A percentile compares a stretch with the other conserved stretches of the same genome.
phyloP scores from a whole-genome alignment of 2,329 filamentous ascomycete genomes.

The Aureobasidium sp. region DNA sequence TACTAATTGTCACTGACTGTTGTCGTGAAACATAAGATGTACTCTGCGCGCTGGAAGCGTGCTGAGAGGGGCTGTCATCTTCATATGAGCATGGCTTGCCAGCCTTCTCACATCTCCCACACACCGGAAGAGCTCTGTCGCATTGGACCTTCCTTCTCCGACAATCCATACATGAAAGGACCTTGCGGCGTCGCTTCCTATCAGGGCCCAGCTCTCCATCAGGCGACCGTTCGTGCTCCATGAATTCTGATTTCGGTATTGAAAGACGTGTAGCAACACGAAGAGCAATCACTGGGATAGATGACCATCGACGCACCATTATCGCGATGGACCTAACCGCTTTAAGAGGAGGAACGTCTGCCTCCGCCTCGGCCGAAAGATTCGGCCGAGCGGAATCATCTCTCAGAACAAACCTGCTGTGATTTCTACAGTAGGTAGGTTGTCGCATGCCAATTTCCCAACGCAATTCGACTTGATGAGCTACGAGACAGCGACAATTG shows the following conservation, averaged over 20 bases:
- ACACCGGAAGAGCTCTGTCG: slow-evolving; percentile 39
- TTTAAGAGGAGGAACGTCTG: not conserved
- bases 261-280: not conserved
- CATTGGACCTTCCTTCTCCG: slow-evolving; percentile 42
- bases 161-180: slow-evolving; percentile 41
- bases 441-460: not conserved
- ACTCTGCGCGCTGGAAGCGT: not conserved
- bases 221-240: slow-evolving; percentile 11
- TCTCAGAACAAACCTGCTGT: not conserved
- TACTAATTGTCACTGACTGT: slow-evolving; percentile 9
- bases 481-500: not conserved
- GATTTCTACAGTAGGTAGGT: not conserved
- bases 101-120: slow-evolving; percentile 37
- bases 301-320: not conserved
- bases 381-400: not conserved
- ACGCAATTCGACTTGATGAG: not conserved
- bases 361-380: not conserved
- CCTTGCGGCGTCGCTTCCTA: slow-evolving; percentile 40
- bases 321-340: not conserved
- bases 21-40: not conserved
- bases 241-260: not conserved
- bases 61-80: slow-evolving; percentile 7
- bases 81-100: slow-evolving; percentile 32
- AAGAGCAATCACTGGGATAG: not conserved
- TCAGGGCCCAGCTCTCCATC: slow-evolving; percentile 20